Evolutionary conservation across 306 rosid species (phyloP).

Genomic region (Rubus idaeus): DNA sequence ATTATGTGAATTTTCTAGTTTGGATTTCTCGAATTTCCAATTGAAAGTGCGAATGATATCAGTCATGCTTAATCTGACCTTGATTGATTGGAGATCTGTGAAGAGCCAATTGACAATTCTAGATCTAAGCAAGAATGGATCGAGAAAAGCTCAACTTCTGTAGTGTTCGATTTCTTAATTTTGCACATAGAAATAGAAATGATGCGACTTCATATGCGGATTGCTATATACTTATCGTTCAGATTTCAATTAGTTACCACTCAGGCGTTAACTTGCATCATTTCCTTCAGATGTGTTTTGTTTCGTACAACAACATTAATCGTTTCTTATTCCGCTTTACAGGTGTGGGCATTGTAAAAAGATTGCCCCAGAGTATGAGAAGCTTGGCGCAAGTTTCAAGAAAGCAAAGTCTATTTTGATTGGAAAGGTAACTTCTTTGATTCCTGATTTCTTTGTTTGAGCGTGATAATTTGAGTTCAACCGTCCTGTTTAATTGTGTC

Average conservation of each 20-base stretch:
- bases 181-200: not conserved
- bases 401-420: conserved; percentile 66
- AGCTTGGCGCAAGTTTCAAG: conserved; percentile 69
- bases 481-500: not conserved
- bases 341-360: conserved; percentile 98
- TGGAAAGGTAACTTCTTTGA: conserved; percentile 57
- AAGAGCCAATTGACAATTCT: not conserved
- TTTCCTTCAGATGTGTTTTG: not conserved
- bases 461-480: not conserved
- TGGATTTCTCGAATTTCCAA: not conserved
- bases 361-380: conserved; percentile 88
- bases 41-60: not conserved
- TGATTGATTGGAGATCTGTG: conserved; percentile 24
- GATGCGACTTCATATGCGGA: not conserved
- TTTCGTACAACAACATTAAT: not conserved
- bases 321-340: not conserved
- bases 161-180: not conserved
- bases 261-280: not conserved
- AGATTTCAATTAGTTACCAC: not conserved
- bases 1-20: not conserved
- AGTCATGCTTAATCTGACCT: not conserved
- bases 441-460: conserved; percentile 9
- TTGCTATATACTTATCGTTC: not conserved
- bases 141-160: not conserved
- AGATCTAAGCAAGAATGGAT: conserved; percentile 24